A percentile compares a stretch with the other conserved stretches of the same genome.
phyloP scores from a whole-genome alignment of 148 eudicot genomes.

The Persicaria tinctoria region DNA sequence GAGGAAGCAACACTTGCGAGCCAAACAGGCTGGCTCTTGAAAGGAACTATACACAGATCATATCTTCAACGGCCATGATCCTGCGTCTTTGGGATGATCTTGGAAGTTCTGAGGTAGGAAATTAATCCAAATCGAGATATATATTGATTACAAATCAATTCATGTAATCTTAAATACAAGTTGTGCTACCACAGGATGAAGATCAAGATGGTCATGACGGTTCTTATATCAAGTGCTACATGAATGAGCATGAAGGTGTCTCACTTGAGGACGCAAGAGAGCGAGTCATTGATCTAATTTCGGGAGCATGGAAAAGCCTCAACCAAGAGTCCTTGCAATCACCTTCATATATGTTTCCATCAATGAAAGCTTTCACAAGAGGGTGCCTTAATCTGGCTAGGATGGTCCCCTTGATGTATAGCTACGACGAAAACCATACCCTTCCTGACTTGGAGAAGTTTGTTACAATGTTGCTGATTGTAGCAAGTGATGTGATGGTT shows the following conservation, averaged over 20 bases:
- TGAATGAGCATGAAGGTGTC: conserved; percentile 32
- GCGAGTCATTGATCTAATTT: conserved; percentile 28
- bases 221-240: conserved; percentile 43
- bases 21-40: neutral
- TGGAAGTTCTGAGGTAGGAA: conserved; percentile 4
- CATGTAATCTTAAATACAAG: neutral
- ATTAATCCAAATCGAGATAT: neutral
- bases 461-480: conserved; percentile 12
- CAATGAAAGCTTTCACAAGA: conserved; percentile 11
- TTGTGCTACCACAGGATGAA: conserved; percentile 32
- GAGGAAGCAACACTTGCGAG: conserved; percentile 13
- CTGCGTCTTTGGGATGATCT: conserved; percentile 60
- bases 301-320: conserved; percentile 44
- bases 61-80: conserved; percentile 39
- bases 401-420: conserved; percentile 35
- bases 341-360: conserved; percentile 15
- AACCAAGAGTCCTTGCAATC: conserved; percentile 26
- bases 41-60: conserved; percentile 20
- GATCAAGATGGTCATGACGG: conserved; percentile 48
- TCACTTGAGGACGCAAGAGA: conserved; percentile 28
- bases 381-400: conserved; percentile 33
- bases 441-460: conserved; percentile 19
- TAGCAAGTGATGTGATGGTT: too few relatives aligned
- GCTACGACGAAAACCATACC: conserved; percentile 16
- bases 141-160: neutral